Evolutionary conservation across 768 basidiomycete species (phyloP).

Genomic region (Lanmaoa pseudosensibilis): DNA sequence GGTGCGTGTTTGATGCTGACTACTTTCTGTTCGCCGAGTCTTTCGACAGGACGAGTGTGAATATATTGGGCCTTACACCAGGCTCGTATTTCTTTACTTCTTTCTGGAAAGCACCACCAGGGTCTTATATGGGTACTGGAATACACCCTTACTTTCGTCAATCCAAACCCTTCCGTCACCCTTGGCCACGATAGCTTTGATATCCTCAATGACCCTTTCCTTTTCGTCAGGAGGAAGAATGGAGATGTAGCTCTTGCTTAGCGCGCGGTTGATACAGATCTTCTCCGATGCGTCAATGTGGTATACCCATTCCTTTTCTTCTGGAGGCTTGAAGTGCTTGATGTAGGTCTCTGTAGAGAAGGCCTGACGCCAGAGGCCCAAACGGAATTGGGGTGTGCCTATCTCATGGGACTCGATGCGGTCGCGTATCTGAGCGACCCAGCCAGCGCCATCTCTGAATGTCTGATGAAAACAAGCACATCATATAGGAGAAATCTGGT

Average conservation of each 20-base stretch:
- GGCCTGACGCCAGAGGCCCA: constrained; percentile 67
- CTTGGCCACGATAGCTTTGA: constrained; percentile 54
- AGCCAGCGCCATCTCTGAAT: constrained; percentile 55
- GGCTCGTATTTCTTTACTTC: constrained; percentile 31
- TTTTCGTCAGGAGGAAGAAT: constrained; percentile 60
- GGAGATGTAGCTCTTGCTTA: constrained; percentile 85
- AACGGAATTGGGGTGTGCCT: constrained; percentile 81
- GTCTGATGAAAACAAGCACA: background rate
- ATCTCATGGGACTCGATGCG: constrained; percentile 65
- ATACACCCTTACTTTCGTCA: constrained; percentile 67
- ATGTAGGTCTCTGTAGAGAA: constrained; percentile 67
- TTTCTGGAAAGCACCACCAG: constrained; percentile 52
- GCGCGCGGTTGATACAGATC: constrained; percentile 61
- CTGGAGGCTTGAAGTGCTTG: constrained; percentile 54
- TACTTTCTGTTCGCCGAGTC: background rate
- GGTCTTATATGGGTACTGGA: constrained; percentile 80
- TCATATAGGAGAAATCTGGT: background rate
- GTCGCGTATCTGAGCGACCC: constrained; percentile 75
- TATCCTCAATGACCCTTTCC: constrained; percentile 46
- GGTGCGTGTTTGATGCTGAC: background rate
- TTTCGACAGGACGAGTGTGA: background rate
- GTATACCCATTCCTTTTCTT: constrained; percentile 58
- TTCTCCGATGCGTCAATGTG: constrained; percentile 52
- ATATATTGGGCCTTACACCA: background rate
- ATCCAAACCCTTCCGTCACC: constrained; percentile 74